These are phyloP conservation scores for Candida peoriensis DNA, from an alignment of 805 yeast genomes.

Conservation along the genomic window DNA sequence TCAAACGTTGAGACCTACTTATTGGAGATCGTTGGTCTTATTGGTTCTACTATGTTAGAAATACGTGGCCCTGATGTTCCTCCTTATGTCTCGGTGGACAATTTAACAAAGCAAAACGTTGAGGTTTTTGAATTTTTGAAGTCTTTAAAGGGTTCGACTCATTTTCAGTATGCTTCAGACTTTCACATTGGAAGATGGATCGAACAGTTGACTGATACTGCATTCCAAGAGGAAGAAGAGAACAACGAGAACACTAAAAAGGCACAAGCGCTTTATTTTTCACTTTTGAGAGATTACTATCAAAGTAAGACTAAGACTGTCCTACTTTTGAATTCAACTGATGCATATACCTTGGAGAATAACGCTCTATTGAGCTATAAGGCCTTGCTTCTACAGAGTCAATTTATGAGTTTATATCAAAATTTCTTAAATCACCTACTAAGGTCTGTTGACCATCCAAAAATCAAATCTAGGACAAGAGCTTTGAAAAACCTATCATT, in stretches of 20 bases:
- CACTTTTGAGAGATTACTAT: slow-evolving; percentile 2
- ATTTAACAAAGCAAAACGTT: slow-evolving; percentile 1
- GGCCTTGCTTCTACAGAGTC: slow-evolving; percentile 6
- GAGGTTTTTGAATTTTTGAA: slow-evolving; percentile 6
- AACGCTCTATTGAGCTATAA: neutral
- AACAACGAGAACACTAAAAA: neutral
- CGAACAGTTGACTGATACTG: neutral
- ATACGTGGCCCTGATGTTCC: slow-evolving; percentile 25
- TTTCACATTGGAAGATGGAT: slow-evolving; percentile 21
- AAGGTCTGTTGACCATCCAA: slow-evolving; percentile 41
- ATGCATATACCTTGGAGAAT: neutral
- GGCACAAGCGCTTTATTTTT: neutral
- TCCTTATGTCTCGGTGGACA: neutral
- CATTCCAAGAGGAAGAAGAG: neutral
- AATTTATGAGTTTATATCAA: slow-evolving; percentile 37
- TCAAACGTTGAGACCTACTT: slow-evolving; percentile 43
- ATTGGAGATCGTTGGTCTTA: slow-evolving; percentile 56
- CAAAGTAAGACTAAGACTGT: slow-evolving; percentile 4
- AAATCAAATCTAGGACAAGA: slow-evolving; percentile 50
- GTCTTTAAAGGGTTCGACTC: neutral
- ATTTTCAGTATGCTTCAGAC: slow-evolving; percentile 3
- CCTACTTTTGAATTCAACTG: neutral
- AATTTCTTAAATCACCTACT: slow-evolving; percentile 46
- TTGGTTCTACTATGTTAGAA: slow-evolving; percentile 47
- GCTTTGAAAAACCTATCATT: slow-evolving; percentile 61